Evolutionary conservation across 768 basidiomycete species (phyloP).

Genomic region (Roridomyces roridus): DNA sequence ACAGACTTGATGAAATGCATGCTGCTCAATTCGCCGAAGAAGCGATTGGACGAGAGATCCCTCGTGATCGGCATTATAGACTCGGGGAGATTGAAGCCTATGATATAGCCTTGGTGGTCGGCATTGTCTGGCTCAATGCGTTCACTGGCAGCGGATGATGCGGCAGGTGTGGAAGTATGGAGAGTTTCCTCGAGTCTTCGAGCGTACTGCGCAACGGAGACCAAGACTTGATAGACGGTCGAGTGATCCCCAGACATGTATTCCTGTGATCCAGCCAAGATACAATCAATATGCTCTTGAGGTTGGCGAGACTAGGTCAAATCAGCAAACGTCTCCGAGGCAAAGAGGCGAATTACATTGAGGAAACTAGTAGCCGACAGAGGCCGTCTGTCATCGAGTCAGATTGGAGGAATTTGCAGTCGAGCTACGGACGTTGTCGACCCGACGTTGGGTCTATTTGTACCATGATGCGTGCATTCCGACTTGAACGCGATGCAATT

Average conservation of each 20-base stretch:
- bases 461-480: slow-evolving; percentile 46
- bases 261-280: slow-evolving; percentile 30
- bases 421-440: too few species aligned
- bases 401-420: too few species aligned
- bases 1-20: slow-evolving; percentile 42
- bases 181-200: slow-evolving; percentile 18
- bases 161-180: neutral
- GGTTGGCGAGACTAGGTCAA: neutral
- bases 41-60: slow-evolving; percentile 20
- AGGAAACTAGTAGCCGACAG: neutral
- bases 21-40: slow-evolving; percentile 43
- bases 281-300: slow-evolving; percentile 9
- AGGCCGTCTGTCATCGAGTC: too few species aligned
- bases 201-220: slow-evolving; percentile 16
- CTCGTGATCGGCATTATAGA: slow-evolving; percentile 2
- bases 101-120: slow-evolving; percentile 6
- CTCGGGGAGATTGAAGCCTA: slow-evolving; percentile 9
- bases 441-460: slow-evolving; percentile 36
- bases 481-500: slow-evolving; percentile 45
- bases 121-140: slow-evolving; percentile 12
- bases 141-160: neutral
- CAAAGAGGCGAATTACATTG: neutral
- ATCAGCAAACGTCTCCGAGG: neutral
- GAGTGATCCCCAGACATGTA: slow-evolving; percentile 20
- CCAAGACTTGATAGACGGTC: slow-evolving; percentile 8